Evolutionary conservation across 2,329 filamentous ascomycete genomes (phyloP), one percentile per base, ranked within the genome.

Genomic region (Monilinia fructicola): DNA sequence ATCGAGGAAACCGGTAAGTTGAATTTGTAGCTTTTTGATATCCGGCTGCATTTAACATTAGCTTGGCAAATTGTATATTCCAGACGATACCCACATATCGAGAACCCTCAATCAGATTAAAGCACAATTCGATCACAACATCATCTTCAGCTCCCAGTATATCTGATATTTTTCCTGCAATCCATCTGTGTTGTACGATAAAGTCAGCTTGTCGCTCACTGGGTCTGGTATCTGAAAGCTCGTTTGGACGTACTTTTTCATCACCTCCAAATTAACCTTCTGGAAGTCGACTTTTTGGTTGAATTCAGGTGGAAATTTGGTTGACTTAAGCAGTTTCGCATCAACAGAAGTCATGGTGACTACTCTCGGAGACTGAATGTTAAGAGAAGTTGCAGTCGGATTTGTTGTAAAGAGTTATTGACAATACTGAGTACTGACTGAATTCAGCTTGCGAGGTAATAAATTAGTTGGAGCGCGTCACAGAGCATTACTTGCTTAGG

Each of bases 181-280:
- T 97, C 95, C 95, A 99, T 82, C 93, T 97, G 72, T 60, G 46
- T 65, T 35, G 35, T 46, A 61, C 42, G 53, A 48, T 28, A 60
- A 38, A 38, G 69, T 74, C 65, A 74, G 69, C 68, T 23, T 64
- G 58, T 31, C 54, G 7, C 50, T n/a, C 42, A 63, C 18, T 21
- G 59, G 67, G 40, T 55, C 54, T 64, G 69, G 55, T 46, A 50
- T 35, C 21, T 50, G 21, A 9, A 74, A 64, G 69, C 66, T 48
- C 9, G n/a, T 63, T 60, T 63, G 48, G 68, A 80, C 88, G 76
- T 77, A 96, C 91, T 95, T 96, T 84, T 97, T 97, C 88, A 99
- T 96, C 66, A 99, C 91, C 78, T 96, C 92, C 61, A 97, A 83
- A 77, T 99, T 97, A 78, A 99, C 93, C 81, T 98, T 98, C 73